Evolutionary conservation across 805 yeast genomes (phyloP), one percentile per base, ranked within the genome.

Genomic region (Pichia nakasei): DNA sequence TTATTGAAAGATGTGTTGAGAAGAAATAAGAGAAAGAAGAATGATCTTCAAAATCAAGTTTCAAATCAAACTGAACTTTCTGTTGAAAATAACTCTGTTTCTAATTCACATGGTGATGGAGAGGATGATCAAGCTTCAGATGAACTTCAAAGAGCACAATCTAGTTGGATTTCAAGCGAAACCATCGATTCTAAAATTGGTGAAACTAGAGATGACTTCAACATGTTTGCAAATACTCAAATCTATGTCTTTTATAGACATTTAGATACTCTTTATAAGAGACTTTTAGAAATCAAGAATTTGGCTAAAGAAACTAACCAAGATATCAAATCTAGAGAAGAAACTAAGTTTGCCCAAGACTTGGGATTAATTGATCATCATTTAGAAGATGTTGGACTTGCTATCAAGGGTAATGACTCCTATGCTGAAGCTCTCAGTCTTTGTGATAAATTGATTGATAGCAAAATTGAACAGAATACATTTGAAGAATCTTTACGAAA

Each of bases 401-500:
- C 76, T 49, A 82, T 89, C 54, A 69, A 68, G 31, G 86, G 85
- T 17, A 72, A 71, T 22, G 78, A 80, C 55, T 80, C 86, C 32
- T 93, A 93, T 61, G 67, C 71, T 31, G 96, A 91, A 62, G 75
- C 87, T n/a, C 67, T 93, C 46, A 70, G 68, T 3, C 70, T 93
- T 44, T 77, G 94, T 46, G 86, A 78, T 51, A 76, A 78, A 50
- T 69, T 87, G 41, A 82, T 93, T 51, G 93, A 86, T 52, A 95
- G 95, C 24, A 93, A 87, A 32, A 66, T 93, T 39, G 99, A 93
- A 57, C 95, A 86, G 50, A 93, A 83, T 62, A 81, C 88, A 83
- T 94, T 85, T 61, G 99, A 93, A 67, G 98, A 93, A 63, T 76
- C 95, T 17, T 66, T 93, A 47, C 85, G 99, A 50, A 97, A 91